Evolutionary conservation across 805 yeast species (phyloP).

Genomic region (Blastobotrys americana): DNA sequence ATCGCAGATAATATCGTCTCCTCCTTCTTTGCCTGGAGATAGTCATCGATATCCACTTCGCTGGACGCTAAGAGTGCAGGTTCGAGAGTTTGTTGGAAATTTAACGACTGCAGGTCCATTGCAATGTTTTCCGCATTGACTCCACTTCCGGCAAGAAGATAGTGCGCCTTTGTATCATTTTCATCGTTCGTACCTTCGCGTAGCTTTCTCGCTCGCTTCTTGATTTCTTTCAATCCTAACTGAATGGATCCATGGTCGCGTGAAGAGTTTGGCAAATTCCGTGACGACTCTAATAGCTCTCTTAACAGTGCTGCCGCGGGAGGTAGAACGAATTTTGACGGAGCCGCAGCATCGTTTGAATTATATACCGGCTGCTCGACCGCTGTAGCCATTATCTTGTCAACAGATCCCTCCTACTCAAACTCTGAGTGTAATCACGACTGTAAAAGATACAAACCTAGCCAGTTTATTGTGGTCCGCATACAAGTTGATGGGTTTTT

Average conservation of each 20-base stretch:
- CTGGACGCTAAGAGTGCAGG: slow-evolving; percentile 17
- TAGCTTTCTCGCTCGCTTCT: slow-evolving; percentile 53
- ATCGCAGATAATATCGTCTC: slow-evolving; percentile 77
- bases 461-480: too few species aligned
- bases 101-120: slow-evolving; percentile 38
- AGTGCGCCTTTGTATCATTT: slow-evolving; percentile 50
- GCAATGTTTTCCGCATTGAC: slow-evolving; percentile 80
- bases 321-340: slow-evolving; percentile 9
- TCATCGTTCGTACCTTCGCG: slow-evolving; percentile 45
- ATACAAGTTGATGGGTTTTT: too few species aligned
- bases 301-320: slow-evolving; percentile 40
- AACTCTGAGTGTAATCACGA: too few species aligned
- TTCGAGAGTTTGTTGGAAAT: slow-evolving; percentile 28
- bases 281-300: slow-evolving; percentile 71
- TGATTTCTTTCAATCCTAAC: slow-evolving; percentile 71
- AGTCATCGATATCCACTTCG: slow-evolving; percentile 38
- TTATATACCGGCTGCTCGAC: too few species aligned
- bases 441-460: too few species aligned
- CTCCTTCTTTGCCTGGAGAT: slow-evolving; percentile 63
- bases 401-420: too few species aligned
- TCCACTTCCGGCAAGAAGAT: slow-evolving; percentile 83
- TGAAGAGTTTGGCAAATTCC: slow-evolving; percentile 57
- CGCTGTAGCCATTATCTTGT: too few species aligned
- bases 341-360: too few species aligned
- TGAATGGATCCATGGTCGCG: slow-evolving; percentile 75